Percentiles rank a stretch among this genome's conserved stretches.
Conservation (phyloP, 495 filamentous ascomycete species). For the Penicillium salamii region DNA sequence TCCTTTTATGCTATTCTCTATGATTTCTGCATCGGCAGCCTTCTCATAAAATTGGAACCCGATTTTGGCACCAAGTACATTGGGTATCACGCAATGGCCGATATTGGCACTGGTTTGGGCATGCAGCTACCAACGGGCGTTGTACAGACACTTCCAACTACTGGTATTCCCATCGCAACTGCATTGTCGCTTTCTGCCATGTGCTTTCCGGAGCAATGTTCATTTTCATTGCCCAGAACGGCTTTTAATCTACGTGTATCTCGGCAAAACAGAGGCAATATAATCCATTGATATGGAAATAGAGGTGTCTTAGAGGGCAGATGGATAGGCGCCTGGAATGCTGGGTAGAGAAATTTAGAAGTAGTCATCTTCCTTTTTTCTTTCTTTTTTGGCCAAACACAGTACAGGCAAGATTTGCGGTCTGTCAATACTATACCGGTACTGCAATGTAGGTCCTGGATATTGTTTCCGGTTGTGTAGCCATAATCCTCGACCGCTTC, state of each 20-base stretch:
- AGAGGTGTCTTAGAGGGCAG: no score
- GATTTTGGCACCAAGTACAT: not conserved
- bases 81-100: constrained; percentile 1
- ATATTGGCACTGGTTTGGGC: constrained; percentile 27
- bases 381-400: no score
- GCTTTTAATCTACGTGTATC: no score
- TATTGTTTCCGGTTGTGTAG: constrained; percentile 1
- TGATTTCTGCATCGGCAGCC: not conserved
- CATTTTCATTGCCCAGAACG: constrained; percentile 56
- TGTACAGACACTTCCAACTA: constrained; percentile 56
- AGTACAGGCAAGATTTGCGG: no score
- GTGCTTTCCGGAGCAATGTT: constrained; percentile 62
- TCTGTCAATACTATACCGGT: not conserved
- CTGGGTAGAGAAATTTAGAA: no score
- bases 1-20: not conserved
- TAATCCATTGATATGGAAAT: no score
- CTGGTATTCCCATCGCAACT: constrained; percentile 59
- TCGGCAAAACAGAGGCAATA: no score
- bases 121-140: constrained; percentile 60
- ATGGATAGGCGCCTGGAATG: no score
- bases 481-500: not conserved
- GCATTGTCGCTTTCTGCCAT: constrained; percentile 58
- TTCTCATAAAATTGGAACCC: not conserved
- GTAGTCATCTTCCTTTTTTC: no score
- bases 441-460: not conserved